Evolutionary conservation across 208 protist genomes (phyloP).

Genomic region (Leishmania tarentolae): DNA sequence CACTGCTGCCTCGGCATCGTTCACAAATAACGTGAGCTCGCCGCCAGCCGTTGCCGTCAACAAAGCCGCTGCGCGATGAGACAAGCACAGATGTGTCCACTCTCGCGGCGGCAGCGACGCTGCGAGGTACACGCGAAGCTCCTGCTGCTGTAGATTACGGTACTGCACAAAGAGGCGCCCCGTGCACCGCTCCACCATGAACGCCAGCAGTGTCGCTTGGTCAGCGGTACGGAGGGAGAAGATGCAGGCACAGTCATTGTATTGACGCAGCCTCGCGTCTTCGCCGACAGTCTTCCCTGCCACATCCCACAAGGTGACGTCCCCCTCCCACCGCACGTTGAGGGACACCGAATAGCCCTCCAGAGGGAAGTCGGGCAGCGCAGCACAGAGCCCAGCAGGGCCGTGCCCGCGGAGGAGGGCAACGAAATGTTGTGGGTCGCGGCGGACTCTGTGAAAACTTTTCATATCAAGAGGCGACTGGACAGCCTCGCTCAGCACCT

Average conservation of each 20-base stretch:
- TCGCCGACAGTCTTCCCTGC: neutral
- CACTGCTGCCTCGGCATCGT: slow-evolving; percentile 40
- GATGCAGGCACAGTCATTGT: slow-evolving; percentile 19
- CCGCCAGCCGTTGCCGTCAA: slow-evolving; percentile 28
- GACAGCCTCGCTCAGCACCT: slow-evolving; percentile 59
- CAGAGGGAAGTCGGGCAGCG: slow-evolving; percentile 55
- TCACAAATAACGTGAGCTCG: slow-evolving; percentile 51
- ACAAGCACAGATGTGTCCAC: slow-evolving; percentile 28
- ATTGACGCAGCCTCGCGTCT: neutral
- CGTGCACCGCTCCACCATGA: slow-evolving; percentile 31
- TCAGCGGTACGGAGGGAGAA: slow-evolving; percentile 35
- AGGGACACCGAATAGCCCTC: slow-evolving; percentile 81
- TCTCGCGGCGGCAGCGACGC: slow-evolving; percentile 23
- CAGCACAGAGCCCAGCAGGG: slow-evolving; percentile 51
- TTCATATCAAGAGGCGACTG: neutral
- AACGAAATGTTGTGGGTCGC: slow-evolving; percentile 30
- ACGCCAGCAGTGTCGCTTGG: slow-evolving; percentile 29
- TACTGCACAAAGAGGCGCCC: slow-evolving; percentile 34
- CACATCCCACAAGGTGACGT: neutral
- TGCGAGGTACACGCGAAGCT: slow-evolving; percentile 22
- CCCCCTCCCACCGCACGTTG: slow-evolving; percentile 64
- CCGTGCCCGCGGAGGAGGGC: slow-evolving; percentile 42
- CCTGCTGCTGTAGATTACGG: slow-evolving; percentile 33
- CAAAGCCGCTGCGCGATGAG: slow-evolving; percentile 26
- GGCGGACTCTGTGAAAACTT: neutral